Conservation (phyloP, 441 rosid genomes). For the Brassica balearica region DNA sequence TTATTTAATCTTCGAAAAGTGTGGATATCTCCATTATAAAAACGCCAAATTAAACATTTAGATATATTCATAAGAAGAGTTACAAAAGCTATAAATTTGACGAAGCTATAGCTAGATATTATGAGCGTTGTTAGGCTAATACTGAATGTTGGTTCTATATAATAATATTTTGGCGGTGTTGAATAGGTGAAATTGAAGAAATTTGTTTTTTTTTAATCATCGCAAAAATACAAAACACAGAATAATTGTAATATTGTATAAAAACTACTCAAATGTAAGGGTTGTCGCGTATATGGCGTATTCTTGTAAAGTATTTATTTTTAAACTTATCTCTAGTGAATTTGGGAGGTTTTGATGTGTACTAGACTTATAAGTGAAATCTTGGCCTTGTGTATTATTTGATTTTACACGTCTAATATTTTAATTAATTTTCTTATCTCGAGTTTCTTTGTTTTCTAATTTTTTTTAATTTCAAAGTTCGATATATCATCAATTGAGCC, state of each 20-base stretch:
- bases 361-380: not conserved
- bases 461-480: constrained; percentile 8
- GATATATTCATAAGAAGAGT: too few species aligned
- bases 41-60: too few species aligned
- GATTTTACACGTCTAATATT: not conserved
- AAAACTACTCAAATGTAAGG: not conserved
- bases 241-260: too few species aligned
- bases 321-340: not conserved
- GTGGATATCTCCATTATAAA: not conserved
- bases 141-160: too few species aligned
- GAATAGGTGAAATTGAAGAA: too few species aligned
- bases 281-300: not conserved
- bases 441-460: not conserved
- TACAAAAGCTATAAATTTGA: too few species aligned
- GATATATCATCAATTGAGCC: constrained; percentile 21
- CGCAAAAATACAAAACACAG: too few species aligned
- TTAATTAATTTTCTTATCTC: not conserved
- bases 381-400: not conserved
- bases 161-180: too few species aligned
- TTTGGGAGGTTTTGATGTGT: not conserved
- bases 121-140: too few species aligned
- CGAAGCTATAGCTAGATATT: too few species aligned
- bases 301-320: not conserved
- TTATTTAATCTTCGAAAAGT: too few species aligned
- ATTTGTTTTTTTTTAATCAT: too few species aligned